Base-by-base conservation (phyloP, 148 eudicot species). In the Polygonum maritimum region DNA sequence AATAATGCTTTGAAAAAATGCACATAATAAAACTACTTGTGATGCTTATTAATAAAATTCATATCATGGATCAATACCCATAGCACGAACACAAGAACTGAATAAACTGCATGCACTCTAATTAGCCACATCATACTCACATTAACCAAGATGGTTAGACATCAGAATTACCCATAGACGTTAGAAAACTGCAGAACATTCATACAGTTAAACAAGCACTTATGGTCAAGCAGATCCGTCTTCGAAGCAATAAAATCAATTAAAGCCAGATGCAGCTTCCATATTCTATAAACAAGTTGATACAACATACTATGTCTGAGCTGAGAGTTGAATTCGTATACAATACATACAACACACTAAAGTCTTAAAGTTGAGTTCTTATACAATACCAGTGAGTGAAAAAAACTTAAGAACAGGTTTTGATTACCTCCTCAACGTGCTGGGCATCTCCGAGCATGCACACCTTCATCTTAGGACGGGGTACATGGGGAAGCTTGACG, bases 391-490 rank as follows among this genome's bases (percentile, higher is more conserved):
- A 52, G n/a, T 5, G 54, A 49, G 2, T 26, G 31, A 26, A 26
- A 57, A 5, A 19, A 57, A n/a, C 19, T 0, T 0, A 52, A 5
- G 19, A 51, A 13, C 55, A 26, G 1, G 31, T 1, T 26, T 26
- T 26, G 1, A 26, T 26, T 77, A 77, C 79, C 79, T 77, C 79
- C 38, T 77, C 79, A n/a, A 77, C 79, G 0, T 77, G 79, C 75
- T 77, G 79, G 19, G 79, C 79, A 77, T 77, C 79, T 44, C 79
- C 79, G 38, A 77, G 79, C 79, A 77, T 77, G 74, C 79, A 70
- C n/a, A 78, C 76, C 71, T 78, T 78, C 80, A 78, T 78, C 76
- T 78, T 78, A 8, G 80, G 80, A n/a, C 80, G 65, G 22, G 80
- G 76, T 12, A 78, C 57, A 48, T 78, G 76, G 35, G 80, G 80